These are phyloP conservation scores for Halophytophthora batemanensis DNA, from an alignment of 352 stramenopile species.

Conservation along the genomic window DNA sequence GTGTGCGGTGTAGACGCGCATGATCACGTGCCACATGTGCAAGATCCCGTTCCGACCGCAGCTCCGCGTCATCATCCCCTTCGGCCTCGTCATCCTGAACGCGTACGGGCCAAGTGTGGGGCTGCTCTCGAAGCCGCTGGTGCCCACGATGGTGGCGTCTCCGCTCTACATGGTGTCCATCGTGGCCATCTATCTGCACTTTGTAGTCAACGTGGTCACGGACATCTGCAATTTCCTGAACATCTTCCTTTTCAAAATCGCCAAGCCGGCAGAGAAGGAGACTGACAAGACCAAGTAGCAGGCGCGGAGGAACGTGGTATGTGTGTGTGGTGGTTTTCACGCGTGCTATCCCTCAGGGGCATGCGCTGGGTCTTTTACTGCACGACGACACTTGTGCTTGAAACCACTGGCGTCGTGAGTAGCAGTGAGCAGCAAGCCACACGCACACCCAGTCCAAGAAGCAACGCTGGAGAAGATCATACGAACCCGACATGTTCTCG, in stretches of 20 bases:
- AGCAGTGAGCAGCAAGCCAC: neutral
- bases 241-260: conserved; percentile 84
- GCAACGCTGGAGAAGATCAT: conserved; percentile 13
- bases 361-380: neutral
- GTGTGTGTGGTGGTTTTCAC: neutral
- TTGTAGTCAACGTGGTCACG: conserved; percentile 73
- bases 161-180: conserved; percentile 75
- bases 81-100: conserved; percentile 73
- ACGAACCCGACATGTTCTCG: conserved; percentile 6
- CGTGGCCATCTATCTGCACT: conserved; percentile 74
- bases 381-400: neutral
- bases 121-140: conserved; percentile 41
- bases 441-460: neutral
- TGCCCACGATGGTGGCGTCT: conserved; percentile 67
- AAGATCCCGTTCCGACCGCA: conserved; percentile 85
- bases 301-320: neutral
- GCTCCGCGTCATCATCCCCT: conserved; percentile 77
- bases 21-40: conserved; percentile 90
- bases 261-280: conserved; percentile 28
- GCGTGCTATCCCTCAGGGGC: no score
- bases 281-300: conserved; percentile 34
- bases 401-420: neutral
- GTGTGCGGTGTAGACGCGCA: conserved; percentile 60
- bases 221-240: conserved; percentile 86
- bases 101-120: conserved; percentile 53